phyloP scores from a whole-genome alignment of 495 filamentous ascomycete species.

The Podospora pseudoanserina region DNA sequence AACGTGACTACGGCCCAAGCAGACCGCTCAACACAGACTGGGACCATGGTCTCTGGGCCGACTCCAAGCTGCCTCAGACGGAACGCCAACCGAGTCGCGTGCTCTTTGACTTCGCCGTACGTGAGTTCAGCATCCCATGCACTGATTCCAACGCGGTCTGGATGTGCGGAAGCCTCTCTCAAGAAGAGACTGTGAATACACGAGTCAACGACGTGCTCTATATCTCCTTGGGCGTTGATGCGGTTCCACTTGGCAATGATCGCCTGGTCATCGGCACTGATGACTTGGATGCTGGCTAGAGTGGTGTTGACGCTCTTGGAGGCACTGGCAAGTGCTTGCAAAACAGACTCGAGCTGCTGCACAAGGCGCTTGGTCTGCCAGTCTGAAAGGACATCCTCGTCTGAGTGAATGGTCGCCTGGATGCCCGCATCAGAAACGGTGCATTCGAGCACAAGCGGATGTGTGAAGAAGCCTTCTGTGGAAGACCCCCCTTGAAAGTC shows the following conservation, averaged over 20 bases:
- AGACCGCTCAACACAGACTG: constrained; percentile 55
- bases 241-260: constrained; percentile 24
- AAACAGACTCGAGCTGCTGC: constrained; percentile 24
- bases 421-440: constrained; percentile 13
- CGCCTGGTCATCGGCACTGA: constrained; percentile 21
- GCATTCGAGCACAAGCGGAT: constrained; percentile 29
- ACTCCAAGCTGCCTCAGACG: constrained; percentile 40
- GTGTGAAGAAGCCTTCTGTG: constrained; percentile 26
- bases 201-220: constrained; percentile 16
- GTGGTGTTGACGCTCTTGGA: constrained; percentile 1
- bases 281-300: constrained; percentile 19
- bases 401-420: constrained; percentile 22
- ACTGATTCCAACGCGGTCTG: constrained; percentile 29
- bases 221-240: neutral
- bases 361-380: constrained; percentile 27
- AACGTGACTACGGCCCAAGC: constrained; percentile 46
- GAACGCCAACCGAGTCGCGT: constrained; percentile 36
- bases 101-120: constrained; percentile 46
- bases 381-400: constrained; percentile 22
- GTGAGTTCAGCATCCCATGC: constrained; percentile 59
- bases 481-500: constrained; percentile 24
- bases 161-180: constrained; percentile 42
- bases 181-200: constrained; percentile 39
- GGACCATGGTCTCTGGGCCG: constrained; percentile 48
- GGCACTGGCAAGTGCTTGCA: constrained; percentile 17